Percentiles rank a stretch among this genome's conserved stretches.
Evolutionary conservation across 139 green algal genomes (phyloP).

Genomic region (Volvox africanus): DNA sequence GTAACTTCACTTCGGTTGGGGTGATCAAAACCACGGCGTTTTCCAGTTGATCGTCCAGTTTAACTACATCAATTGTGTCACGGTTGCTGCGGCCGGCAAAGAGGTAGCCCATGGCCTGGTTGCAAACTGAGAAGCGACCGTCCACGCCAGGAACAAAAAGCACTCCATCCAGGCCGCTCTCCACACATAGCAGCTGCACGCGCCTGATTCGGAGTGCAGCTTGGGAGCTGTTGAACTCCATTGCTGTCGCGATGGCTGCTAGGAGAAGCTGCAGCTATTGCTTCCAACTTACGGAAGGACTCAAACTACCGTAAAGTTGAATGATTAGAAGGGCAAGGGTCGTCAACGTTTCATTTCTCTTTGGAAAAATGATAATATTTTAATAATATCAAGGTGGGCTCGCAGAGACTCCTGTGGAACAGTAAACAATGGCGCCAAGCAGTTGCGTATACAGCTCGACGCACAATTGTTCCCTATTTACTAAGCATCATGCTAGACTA

Average conservation of each 20-base stretch:
- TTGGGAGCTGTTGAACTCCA: conserved; percentile 12
- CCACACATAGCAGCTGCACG: neutral
- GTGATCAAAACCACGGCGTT: conserved; percentile 47
- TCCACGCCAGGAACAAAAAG: conserved; percentile 52
- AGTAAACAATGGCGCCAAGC: no score
- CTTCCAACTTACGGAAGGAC: neutral
- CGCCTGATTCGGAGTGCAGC: conserved; percentile 26
- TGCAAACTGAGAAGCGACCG: conserved; percentile 35
- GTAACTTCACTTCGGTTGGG: neutral
- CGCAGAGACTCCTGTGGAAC: no score
- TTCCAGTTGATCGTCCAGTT: conserved; percentile 43
- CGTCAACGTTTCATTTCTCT: no score
- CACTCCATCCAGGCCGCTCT: conserved; percentile 49
- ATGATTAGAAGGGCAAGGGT: no score
- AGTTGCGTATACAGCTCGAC: no score
- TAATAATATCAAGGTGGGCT: no score
- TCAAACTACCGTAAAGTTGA: no score
- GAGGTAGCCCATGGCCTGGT: conserved; percentile 51
- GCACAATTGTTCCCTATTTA: no score
- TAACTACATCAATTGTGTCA: conserved; percentile 44
- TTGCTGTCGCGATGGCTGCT: neutral
- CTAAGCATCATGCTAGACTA: no score
- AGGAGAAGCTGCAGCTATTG: neutral
- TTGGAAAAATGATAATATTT: no score
- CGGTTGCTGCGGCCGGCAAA: conserved; percentile 48